These are phyloP conservation scores for Phoma sp. DNA, from an alignment of 2,329 filamentous ascomycete species.

Conservation along the genomic window DNA sequence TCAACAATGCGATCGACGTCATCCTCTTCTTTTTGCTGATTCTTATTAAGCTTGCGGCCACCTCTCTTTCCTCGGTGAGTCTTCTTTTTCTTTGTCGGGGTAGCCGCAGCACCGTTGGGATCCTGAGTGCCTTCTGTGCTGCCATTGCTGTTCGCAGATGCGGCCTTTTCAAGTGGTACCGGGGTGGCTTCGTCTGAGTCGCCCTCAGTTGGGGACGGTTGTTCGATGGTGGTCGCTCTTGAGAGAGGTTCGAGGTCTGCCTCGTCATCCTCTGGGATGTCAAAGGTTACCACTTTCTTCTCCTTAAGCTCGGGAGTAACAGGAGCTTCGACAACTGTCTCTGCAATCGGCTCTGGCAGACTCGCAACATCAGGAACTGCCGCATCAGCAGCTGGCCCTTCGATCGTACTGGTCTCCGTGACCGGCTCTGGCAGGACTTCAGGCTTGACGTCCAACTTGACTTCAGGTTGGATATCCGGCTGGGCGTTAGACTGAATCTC, in stretches of 20 bases:
- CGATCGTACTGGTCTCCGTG: conserved; percentile 1
- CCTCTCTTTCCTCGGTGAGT: conserved; percentile 57
- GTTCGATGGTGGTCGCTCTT: conserved; percentile 42
- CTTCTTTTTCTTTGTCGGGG: conserved; percentile 55
- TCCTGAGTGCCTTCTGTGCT: conserved; percentile 30
- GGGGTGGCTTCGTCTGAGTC: conserved; percentile 21
- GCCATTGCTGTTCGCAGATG: conserved; percentile 13
- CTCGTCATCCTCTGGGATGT: conserved; percentile 40
- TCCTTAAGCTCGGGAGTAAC: conserved; percentile 32
- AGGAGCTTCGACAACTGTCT: conserved; percentile 11
- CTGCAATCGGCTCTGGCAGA: conserved; percentile 11
- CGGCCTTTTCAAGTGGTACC: conserved; percentile 9
- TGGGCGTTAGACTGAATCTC: not conserved
- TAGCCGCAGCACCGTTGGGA: conserved; percentile 26
- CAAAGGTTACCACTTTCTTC: conserved; percentile 44
- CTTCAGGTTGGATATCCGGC: conserved; percentile 1
- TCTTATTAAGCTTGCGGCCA: conserved; percentile 54
- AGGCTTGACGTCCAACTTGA: not conserved
- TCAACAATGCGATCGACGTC: conserved; percentile 48
- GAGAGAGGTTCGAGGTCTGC: conserved; percentile 42
- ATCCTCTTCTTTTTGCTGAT: conserved; percentile 45
- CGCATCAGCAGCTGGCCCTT: conserved; percentile 7
- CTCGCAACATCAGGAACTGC: conserved; percentile 8
- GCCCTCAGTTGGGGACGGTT: conserved; percentile 26
- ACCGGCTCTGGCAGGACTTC: not conserved